Percentiles rank a stretch among this genome's conserved stretches.
phyloP scores from a whole-genome alignment of 768 basidiomycete genomes.

The Leccinum subgranulosum region DNA sequence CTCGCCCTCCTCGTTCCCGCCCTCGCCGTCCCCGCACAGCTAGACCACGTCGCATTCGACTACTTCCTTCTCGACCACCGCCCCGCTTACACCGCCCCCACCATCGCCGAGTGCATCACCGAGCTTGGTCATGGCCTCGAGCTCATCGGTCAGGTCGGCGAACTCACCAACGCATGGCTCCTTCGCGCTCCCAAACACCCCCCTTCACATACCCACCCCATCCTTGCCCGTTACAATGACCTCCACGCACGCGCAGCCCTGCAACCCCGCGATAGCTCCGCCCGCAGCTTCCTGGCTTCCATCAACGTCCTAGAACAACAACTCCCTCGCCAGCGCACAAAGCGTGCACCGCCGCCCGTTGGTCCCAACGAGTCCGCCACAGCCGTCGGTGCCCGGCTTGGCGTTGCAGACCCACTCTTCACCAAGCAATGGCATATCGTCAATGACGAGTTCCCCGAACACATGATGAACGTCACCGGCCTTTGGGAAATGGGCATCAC shows the following conservation, averaged over 20 bases:
- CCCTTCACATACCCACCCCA: constrained; percentile 22
- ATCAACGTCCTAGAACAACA: constrained; percentile 63
- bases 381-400: constrained; percentile 55
- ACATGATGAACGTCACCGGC: constrained; percentile 89
- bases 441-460: constrained; percentile 77
- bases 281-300: constrained; percentile 48
- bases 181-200: constrained; percentile 52
- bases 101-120: constrained; percentile 56
- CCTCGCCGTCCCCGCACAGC: constrained; percentile 29
- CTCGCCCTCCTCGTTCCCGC: constrained; percentile 4
- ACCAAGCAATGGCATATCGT: constrained; percentile 91
- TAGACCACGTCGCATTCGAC: constrained; percentile 59
- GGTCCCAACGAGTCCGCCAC: constrained; percentile 37
- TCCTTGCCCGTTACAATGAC: constrained; percentile 46
- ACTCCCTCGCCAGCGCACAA: constrained; percentile 60
- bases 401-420: constrained; percentile 81
- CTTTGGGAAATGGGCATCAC: constrained; percentile 91
- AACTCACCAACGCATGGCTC: constrained; percentile 80
- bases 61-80: constrained; percentile 82
- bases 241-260: constrained; percentile 38
- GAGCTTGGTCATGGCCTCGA: constrained; percentile 77
- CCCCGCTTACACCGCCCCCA: constrained; percentile 47
- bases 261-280: constrained; percentile 35
- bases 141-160: constrained; percentile 84
- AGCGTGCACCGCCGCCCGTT: constrained; percentile 69